A percentile compares a stretch with the other conserved stretches of the same genome.
These are phyloP conservation scores for Neurospora sublineolata DNA, from an alignment of 495 filamentous ascomycete species.

Conservation along the genomic window DNA sequence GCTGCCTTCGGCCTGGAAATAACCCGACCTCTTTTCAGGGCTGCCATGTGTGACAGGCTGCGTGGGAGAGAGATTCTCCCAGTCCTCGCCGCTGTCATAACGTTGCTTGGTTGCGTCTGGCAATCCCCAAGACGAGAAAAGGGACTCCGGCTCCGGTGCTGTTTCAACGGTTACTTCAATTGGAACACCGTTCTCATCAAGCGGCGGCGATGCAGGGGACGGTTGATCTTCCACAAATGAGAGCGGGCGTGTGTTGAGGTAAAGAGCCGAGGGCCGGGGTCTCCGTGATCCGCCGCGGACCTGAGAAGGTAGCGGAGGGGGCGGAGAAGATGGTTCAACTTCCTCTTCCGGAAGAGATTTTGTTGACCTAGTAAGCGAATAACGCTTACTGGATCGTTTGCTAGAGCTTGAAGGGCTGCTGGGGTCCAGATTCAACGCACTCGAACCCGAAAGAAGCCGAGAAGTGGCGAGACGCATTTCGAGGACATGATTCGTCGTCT, in stretches of 20 bases:
- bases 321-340: neutral
- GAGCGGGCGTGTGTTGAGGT: conserved; percentile 32
- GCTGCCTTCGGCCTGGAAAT: neutral
- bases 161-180: neutral
- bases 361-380: conserved; percentile 19
- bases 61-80: neutral
- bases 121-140: conserved; percentile 14
- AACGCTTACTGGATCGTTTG: conserved; percentile 29
- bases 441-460: conserved; percentile 16
- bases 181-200: neutral
- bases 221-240: conserved; percentile 40
- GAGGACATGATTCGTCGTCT: conserved; percentile 32
- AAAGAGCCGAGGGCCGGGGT: conserved; percentile 29
- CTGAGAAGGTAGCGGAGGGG: neutral
- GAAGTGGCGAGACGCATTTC: conserved; percentile 22
- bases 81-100: neutral
- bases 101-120: conserved; percentile 1
- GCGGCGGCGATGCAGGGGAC: conserved; percentile 20
- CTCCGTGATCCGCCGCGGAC: conserved; percentile 20
- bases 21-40: neutral
- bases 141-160: conserved; percentile 17
- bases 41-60: neutral
- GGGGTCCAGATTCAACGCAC: neutral
- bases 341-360: conserved; percentile 9
- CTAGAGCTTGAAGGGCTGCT: neutral